These are phyloP conservation scores for Juglanconis juglandina DNA, from an alignment of 2,329 filamentous ascomycete genomes.

Conservation along the genomic window DNA sequence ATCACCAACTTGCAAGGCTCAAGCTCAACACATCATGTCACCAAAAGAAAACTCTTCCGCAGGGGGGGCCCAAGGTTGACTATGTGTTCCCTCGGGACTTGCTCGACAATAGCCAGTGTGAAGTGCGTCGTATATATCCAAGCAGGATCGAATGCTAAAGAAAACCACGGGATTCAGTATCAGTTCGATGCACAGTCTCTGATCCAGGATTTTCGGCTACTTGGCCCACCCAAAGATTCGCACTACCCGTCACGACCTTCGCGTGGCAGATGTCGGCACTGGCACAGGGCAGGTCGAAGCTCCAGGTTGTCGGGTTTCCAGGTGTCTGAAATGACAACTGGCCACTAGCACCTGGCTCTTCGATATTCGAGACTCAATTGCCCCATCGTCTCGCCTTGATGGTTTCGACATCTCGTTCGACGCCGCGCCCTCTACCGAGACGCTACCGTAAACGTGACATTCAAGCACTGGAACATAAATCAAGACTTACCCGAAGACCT, in stretches of 20 bases:
- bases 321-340: neutral
- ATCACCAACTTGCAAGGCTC: too few species aligned
- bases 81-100: slow-evolving; percentile 10
- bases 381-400: slow-evolving; percentile 18
- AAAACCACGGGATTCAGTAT: slow-evolving; percentile 8
- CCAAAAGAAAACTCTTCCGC: too few species aligned
- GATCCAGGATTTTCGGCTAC: slow-evolving; percentile 23
- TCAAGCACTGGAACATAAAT: slow-evolving; percentile 19
- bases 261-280: slow-evolving; percentile 25
- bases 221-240: slow-evolving; percentile 23
- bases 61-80: neutral
- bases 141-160: neutral
- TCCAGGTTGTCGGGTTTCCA: neutral
- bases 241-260: slow-evolving; percentile 9
- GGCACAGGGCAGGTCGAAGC: slow-evolving; percentile 22
- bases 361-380: slow-evolving; percentile 5
- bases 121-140: neutral
- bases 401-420: slow-evolving; percentile 24
- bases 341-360: slow-evolving; percentile 6
- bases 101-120: slow-evolving; percentile 6
- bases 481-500: slow-evolving; percentile 20
- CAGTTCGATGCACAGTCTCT: slow-evolving; percentile 22
- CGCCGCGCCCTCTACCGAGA: slow-evolving; percentile 18
- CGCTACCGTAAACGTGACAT: slow-evolving; percentile 20
- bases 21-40: too few species aligned